phyloP scores from a whole-genome alignment of 2,329 filamentous ascomycete species.

The Penicillium sp. region DNA sequence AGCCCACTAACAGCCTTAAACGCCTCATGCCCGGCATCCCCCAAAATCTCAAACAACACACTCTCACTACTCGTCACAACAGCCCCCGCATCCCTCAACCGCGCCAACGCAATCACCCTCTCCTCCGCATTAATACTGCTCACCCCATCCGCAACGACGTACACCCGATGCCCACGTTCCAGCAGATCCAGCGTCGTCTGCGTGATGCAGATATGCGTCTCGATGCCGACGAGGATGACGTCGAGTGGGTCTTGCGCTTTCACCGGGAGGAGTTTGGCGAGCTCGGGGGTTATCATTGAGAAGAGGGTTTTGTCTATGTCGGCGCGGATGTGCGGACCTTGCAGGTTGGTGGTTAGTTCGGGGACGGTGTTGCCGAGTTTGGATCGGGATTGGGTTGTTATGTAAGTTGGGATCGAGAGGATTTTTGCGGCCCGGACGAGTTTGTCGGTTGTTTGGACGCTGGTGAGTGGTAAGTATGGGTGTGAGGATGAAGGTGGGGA shows the following conservation, averaged over 20 bases:
- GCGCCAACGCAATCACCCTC: slow-evolving; percentile 72
- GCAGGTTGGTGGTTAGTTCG: slow-evolving; percentile 63
- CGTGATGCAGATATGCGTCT: slow-evolving; percentile 90
- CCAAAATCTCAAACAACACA: slow-evolving; percentile 85
- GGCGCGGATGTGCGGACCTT: slow-evolving; percentile 49
- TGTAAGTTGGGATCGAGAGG: slow-evolving; percentile 71
- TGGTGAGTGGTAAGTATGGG: slow-evolving; percentile 31
- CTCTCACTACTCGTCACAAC: slow-evolving; percentile 85
- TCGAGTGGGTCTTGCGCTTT: slow-evolving; percentile 45
- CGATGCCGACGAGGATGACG: slow-evolving; percentile 84
- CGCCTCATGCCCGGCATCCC: slow-evolving; percentile 69
- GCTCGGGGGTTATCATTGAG: slow-evolving; percentile 77
- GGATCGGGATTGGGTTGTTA: slow-evolving; percentile 79
- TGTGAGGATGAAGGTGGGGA: neutral
- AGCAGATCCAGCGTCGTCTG: slow-evolving; percentile 87
- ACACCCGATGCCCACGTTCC: slow-evolving; percentile 73
- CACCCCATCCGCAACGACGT: slow-evolving; percentile 85
- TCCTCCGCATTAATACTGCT: slow-evolving; percentile 84
- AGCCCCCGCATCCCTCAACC: slow-evolving; percentile 74
- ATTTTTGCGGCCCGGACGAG: slow-evolving; percentile 60
- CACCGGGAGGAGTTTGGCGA: slow-evolving; percentile 49
- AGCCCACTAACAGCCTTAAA: slow-evolving; percentile 74
- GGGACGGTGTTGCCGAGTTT: slow-evolving; percentile 79
- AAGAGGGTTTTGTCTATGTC: slow-evolving; percentile 86
- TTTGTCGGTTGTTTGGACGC: slow-evolving; percentile 67